Percentiles rank a stretch among this genome's conserved stretches.
phyloP scores from a whole-genome alignment of 139 green algal species.

The Spirogloea muscicola region DNA sequence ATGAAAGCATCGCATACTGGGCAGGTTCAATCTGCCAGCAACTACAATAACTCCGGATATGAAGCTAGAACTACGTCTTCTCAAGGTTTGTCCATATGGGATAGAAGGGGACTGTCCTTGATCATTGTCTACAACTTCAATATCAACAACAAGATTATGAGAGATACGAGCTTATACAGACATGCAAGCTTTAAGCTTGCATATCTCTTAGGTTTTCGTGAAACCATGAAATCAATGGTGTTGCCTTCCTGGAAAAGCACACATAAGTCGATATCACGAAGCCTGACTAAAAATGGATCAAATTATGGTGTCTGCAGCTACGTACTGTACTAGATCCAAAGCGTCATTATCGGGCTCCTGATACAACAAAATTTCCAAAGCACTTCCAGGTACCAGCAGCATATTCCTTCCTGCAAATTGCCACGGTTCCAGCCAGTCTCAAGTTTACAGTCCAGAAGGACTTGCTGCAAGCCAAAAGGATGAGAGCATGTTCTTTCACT shows the following conservation, averaged over 20 bases:
- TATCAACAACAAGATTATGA: no score
- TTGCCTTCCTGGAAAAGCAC: neutral
- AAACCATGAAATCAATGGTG: neutral
- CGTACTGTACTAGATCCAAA: constrained; percentile 78
- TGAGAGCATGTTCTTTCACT: constrained; percentile 14
- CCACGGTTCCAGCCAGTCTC: no score
- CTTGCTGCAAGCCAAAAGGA: no score
- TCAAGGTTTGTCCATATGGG: constrained; percentile 18
- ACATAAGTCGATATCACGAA: neutral
- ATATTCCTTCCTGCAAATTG: no score
- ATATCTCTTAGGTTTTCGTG: no score
- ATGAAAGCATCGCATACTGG: no score
- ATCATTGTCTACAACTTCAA: no score
- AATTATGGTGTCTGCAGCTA: constrained; percentile 53
- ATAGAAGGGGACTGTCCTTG: no score
- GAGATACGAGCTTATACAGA: neutral
- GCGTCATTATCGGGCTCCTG: constrained; percentile 76
- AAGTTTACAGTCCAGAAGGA: no score
- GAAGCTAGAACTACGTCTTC: constrained; percentile 27
- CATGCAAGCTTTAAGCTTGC: neutral
- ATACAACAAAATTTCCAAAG: constrained; percentile 61
- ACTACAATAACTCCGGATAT: constrained; percentile 29
- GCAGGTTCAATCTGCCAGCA: constrained; percentile 35
- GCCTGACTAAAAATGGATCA: neutral
- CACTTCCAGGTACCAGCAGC: constrained; percentile 49